Percentiles rank a stretch among this genome's conserved stretches.
Evolutionary conservation across 331 rosid species (phyloP).

Genomic region (Stylosanthes scabra): DNA sequence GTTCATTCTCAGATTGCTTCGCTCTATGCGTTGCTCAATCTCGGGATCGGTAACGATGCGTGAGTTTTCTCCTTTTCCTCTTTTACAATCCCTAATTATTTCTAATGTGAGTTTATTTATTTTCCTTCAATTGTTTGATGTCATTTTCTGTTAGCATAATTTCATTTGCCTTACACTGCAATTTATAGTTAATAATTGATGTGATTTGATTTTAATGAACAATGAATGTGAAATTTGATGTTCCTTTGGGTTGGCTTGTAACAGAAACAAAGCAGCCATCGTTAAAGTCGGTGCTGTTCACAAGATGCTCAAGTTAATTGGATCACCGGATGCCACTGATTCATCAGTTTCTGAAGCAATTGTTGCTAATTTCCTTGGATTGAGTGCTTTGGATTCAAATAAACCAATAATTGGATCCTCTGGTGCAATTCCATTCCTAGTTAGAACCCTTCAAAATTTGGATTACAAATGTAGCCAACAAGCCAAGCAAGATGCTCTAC

Average conservation of each 20-base stretch:
- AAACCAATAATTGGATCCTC: conserved; percentile 93
- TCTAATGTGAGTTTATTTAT: too few species aligned
- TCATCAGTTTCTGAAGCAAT: conserved; percentile 78
- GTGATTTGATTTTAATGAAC: background rate
- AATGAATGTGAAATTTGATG: conserved; percentile 5
- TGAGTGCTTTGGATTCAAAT: conserved; percentile 91
- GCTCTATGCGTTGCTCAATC: conserved; percentile 94
- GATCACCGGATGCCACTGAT: conserved; percentile 53
- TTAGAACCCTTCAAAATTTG: conserved; percentile 55
- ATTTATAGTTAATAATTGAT: too few species aligned
- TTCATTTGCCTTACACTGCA: too few species aligned
- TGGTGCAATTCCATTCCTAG: conserved; percentile 84
- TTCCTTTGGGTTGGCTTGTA: too few species aligned
- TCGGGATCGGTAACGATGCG: conserved; percentile 93
- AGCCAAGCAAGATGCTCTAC: conserved; percentile 82
- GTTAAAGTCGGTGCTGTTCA: conserved; percentile 91
- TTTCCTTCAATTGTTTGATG: too few species aligned
- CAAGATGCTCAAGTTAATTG: conserved; percentile 85
- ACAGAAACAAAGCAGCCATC: conserved; percentile 91
- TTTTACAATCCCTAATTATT: background rate
- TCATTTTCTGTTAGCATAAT: background rate
- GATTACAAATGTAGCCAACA: conserved; percentile 53
- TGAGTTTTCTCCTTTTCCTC: conserved; percentile 47
- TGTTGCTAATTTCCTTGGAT: conserved; percentile 90
- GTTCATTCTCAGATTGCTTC: conserved; percentile 73